phyloP scores from a whole-genome alignment of 139 green algal species.

The Volvox africanus region DNA sequence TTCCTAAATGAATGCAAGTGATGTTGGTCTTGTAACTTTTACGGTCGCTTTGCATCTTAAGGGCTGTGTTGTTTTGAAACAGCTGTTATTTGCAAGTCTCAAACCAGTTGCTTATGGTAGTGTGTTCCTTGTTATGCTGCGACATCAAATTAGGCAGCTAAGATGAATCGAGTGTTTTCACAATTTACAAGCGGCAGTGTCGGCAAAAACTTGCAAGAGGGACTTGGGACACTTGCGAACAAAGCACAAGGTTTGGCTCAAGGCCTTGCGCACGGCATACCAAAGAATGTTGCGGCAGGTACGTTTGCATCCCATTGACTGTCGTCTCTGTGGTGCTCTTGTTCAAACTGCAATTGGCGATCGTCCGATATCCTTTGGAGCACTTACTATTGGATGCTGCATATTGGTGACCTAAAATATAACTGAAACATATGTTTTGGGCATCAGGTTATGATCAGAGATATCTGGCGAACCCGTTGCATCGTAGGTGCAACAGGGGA shows the following conservation, averaged over 20 bases:
- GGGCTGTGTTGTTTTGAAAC: too few relatives aligned
- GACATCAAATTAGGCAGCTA: not conserved
- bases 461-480: not conserved
- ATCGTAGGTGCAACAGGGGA: not conserved
- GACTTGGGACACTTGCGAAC: conserved; percentile 1
- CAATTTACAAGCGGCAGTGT: conserved; percentile 1
- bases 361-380: not conserved
- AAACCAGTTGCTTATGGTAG: too few relatives aligned
- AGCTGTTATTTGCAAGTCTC: too few relatives aligned
- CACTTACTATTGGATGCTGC: not conserved
- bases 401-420: too few relatives aligned
- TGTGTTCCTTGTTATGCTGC: too few relatives aligned
- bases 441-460: too few relatives aligned
- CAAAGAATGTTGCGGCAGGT: not conserved
- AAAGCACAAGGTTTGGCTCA: conserved; percentile 6
- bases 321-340: not conserved
- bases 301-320: not conserved
- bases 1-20: too few relatives aligned
- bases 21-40: too few relatives aligned
- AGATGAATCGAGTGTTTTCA: conserved; percentile 17
- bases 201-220: conserved; percentile 29
- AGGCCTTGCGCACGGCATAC: not conserved
- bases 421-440: too few relatives aligned
- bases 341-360: not conserved
- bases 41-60: too few relatives aligned